A percentile compares a stretch with the other conserved stretches of the same genome.
Conservation (phyloP, 2,329 filamentous ascomycete species). For the Zasmidium angulare region DNA sequence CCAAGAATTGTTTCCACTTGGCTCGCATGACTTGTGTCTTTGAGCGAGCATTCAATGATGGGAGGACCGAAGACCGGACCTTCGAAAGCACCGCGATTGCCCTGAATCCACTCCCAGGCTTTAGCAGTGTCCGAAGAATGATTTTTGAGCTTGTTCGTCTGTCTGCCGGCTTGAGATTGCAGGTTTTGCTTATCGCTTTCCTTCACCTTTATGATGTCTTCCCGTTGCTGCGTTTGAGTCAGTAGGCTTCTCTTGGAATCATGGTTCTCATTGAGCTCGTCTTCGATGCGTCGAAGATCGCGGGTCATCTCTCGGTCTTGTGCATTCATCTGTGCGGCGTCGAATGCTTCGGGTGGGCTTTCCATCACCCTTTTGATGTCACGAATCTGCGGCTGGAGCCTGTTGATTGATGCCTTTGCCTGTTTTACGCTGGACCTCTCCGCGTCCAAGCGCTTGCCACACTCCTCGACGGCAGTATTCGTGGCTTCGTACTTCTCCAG, state of each 20-base stretch:
- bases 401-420: slow-evolving; percentile 31
- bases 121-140: slow-evolving; percentile 63
- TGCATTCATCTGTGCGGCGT: slow-evolving; percentile 68
- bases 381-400: slow-evolving; percentile 53
- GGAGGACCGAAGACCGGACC: slow-evolving; percentile 79
- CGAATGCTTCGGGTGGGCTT: slow-evolving; percentile 65
- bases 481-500: slow-evolving; percentile 38
- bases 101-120: slow-evolving; percentile 80
- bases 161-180: slow-evolving; percentile 73
- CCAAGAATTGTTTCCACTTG: slow-evolving; percentile 60
- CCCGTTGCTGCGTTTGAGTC: slow-evolving; percentile 38
- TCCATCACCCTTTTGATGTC: slow-evolving; percentile 63
- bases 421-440: slow-evolving; percentile 44
- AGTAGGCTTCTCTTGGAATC: slow-evolving; percentile 33
- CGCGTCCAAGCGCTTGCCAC: slow-evolving; percentile 39
- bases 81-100: slow-evolving; percentile 68
- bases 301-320: slow-evolving; percentile 62
- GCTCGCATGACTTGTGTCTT: slow-evolving; percentile 65
- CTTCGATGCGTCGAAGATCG: slow-evolving; percentile 47
- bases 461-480: slow-evolving; percentile 36
- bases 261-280: slow-evolving; percentile 45
- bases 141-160: slow-evolving; percentile 63
- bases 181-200: slow-evolving; percentile 58
- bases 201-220: slow-evolving; percentile 41
- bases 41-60: slow-evolving; percentile 76